Evolutionary conservation across 169 alveolate species (phyloP).

Genomic region (Plasmodium gonderi): DNA sequence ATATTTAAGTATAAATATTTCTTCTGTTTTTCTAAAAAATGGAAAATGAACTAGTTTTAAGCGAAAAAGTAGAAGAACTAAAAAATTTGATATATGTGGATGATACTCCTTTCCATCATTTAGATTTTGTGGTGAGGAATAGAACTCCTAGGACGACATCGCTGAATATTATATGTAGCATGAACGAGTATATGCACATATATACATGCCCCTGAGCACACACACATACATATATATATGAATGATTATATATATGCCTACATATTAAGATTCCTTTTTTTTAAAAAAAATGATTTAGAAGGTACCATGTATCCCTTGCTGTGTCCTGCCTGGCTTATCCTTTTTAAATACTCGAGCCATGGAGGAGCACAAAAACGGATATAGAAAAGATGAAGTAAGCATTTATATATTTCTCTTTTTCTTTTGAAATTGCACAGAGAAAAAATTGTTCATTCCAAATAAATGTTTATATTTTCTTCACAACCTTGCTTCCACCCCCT

Average conservation of each 20-base stretch:
- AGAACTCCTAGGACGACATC: background rate
- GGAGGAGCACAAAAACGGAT: conserved; percentile 79
- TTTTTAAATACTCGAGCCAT: conserved; percentile 81
- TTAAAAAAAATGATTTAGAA: conserved; percentile 58
- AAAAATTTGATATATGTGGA: conserved; percentile 64
- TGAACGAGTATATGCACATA: background rate
- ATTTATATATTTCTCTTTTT: conserved; percentile 23
- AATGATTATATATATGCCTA: background rate
- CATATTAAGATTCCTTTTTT: background rate
- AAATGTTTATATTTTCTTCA: background rate
- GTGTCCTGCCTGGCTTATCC: conserved; percentile 83
- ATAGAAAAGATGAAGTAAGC: conserved; percentile 80
- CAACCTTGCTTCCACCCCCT: background rate
- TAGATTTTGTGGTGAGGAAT: conserved; percentile 53
- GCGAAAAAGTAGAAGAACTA: conserved; percentile 63
- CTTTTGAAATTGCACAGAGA: conserved; percentile 38
- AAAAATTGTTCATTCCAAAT: conserved; percentile 50
- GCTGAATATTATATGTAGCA: background rate
- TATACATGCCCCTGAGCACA: background rate
- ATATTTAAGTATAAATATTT: background rate
- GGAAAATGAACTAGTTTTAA: conserved; percentile 57
- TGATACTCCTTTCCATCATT: conserved; percentile 46
- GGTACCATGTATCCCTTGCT: conserved; percentile 82
- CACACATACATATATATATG: background rate
- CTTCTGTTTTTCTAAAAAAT: conserved; percentile 37